Percentiles rank a stretch among this genome's conserved stretches.
Evolutionary conservation across 2,329 filamentous ascomycete genomes (phyloP).

Genomic region (Plectosphaerella sp.): DNA sequence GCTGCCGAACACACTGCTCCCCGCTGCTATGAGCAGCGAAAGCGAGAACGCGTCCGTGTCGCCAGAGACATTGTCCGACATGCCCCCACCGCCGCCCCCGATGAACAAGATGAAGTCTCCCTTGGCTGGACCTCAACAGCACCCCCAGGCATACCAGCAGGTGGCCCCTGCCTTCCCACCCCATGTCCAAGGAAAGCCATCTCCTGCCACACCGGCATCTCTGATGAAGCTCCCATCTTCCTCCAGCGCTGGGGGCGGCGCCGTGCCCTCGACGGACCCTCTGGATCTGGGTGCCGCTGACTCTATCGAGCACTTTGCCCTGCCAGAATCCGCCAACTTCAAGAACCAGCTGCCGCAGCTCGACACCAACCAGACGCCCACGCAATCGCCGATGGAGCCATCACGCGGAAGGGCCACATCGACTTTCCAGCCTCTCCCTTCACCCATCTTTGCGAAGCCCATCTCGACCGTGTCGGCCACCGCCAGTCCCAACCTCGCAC

Average conservation of each 20-base stretch:
- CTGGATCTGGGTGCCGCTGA: slow-evolving; percentile 41
- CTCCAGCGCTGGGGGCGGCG: slow-evolving; percentile 38
- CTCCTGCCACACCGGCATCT: slow-evolving; percentile 81
- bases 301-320: slow-evolving; percentile 53
- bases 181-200: slow-evolving; percentile 35
- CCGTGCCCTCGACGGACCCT: slow-evolving; percentile 33
- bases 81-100: slow-evolving; percentile 65
- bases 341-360: slow-evolving; percentile 40
- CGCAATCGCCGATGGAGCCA: slow-evolving; percentile 32
- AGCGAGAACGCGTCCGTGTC: slow-evolving; percentile 63
- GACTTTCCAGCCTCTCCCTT: slow-evolving; percentile 40
- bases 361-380: slow-evolving; percentile 43
- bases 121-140: slow-evolving; percentile 53
- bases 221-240: slow-evolving; percentile 68
- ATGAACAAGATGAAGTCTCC: slow-evolving; percentile 63
- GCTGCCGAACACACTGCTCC: slow-evolving; percentile 11
- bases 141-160: slow-evolving; percentile 9
- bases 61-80: slow-evolving; percentile 58
- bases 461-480: slow-evolving; percentile 46
- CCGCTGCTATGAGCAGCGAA: slow-evolving; percentile 36
- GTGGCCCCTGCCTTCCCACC: slow-evolving; percentile 17
- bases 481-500: slow-evolving; percentile 61
- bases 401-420: slow-evolving; percentile 44
- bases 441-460: slow-evolving; percentile 39
- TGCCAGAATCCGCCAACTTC: slow-evolving; percentile 67